phyloP scores from a whole-genome alignment of 2,329 filamentous ascomycete genomes.

The Geosmithia morbida region DNA sequence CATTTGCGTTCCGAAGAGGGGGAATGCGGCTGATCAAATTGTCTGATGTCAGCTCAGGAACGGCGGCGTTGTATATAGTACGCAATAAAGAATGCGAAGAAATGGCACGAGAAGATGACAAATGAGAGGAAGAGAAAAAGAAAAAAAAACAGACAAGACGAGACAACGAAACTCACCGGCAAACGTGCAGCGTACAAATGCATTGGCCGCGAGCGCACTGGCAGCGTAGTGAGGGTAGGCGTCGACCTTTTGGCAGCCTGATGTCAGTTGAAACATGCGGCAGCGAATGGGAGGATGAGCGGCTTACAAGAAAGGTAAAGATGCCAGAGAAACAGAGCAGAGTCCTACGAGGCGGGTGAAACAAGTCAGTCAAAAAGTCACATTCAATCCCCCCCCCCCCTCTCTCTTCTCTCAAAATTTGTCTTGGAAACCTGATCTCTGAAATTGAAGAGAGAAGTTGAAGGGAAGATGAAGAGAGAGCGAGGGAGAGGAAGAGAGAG shows the following conservation, averaged over 20 bases:
- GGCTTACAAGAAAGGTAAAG: slow-evolving; percentile 71
- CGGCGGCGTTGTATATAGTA: no score
- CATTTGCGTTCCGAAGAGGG: slow-evolving; percentile 61
- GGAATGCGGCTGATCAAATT: slow-evolving; percentile 46
- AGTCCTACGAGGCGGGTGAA: slow-evolving; percentile 31
- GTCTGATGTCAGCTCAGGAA: background rate
- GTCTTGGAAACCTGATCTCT: no score
- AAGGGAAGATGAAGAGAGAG: background rate
- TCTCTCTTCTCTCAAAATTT: background rate
- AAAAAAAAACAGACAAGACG: no score
- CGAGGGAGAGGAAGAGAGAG: background rate
- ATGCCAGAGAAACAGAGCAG: slow-evolving; percentile 71
- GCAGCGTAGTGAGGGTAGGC: slow-evolving; percentile 65
- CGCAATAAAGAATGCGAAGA: no score
- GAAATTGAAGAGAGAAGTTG: no score
- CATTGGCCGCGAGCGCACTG: slow-evolving; percentile 70
- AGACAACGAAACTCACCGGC: slow-evolving; percentile 32
- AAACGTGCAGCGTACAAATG: slow-evolving; percentile 64
- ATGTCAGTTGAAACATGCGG: background rate
- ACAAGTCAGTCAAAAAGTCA: background rate
- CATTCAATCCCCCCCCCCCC: background rate
- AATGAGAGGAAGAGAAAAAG: no score
- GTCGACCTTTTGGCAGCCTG: slow-evolving; percentile 38
- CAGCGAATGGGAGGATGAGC: background rate
- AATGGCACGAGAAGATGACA: no score